These are phyloP conservation scores for Penicillium psychrofluorescens DNA, from an alignment of 495 filamentous ascomycete species.

Conservation along the genomic window DNA sequence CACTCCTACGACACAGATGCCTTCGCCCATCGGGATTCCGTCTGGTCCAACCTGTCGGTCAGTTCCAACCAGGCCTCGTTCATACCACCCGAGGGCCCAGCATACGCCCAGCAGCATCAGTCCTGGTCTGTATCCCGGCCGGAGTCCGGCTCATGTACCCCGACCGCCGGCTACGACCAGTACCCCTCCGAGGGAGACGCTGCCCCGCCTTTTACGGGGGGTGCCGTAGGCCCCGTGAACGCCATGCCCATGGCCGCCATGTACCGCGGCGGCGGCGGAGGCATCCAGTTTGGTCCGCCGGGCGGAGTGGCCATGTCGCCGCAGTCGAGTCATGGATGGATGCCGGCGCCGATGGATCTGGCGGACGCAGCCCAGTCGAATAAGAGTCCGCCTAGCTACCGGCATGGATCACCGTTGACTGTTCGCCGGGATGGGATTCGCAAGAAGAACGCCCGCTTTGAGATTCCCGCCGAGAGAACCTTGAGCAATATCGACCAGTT, in stretches of 20 bases:
- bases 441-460: slow-evolving; percentile 99
- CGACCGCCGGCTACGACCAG: slow-evolving; percentile 53
- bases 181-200: slow-evolving; percentile 57
- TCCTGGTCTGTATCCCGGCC: slow-evolving; percentile 34
- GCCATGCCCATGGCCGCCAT: slow-evolving; percentile 39
- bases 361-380: slow-evolving; percentile 59
- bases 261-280: slow-evolving; percentile 28
- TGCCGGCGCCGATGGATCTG: slow-evolving; percentile 48
- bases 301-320: slow-evolving; percentile 51
- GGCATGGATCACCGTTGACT: slow-evolving; percentile 70
- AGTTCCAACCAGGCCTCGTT: slow-evolving; percentile 32
- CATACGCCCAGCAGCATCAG: slow-evolving; percentile 31
- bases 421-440: slow-evolving; percentile 83
- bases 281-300: slow-evolving; percentile 30
- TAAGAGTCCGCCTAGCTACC: slow-evolving; percentile 62
- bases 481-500: slow-evolving; percentile 91
- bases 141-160: slow-evolving; percentile 53
- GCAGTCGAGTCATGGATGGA: slow-evolving; percentile 57
- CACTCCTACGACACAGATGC: slow-evolving; percentile 64
- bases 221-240: slow-evolving; percentile 43
- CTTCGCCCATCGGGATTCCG: slow-evolving; percentile 67
- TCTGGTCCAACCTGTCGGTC: slow-evolving; percentile 63
- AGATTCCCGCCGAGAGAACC: slow-evolving; percentile 90
- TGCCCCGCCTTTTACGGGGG: slow-evolving; percentile 46
- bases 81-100: slow-evolving; percentile 49